phyloP scores from a whole-genome alignment of 495 filamentous ascomycete species.

The Staphylotrichum tortipilum region DNA sequence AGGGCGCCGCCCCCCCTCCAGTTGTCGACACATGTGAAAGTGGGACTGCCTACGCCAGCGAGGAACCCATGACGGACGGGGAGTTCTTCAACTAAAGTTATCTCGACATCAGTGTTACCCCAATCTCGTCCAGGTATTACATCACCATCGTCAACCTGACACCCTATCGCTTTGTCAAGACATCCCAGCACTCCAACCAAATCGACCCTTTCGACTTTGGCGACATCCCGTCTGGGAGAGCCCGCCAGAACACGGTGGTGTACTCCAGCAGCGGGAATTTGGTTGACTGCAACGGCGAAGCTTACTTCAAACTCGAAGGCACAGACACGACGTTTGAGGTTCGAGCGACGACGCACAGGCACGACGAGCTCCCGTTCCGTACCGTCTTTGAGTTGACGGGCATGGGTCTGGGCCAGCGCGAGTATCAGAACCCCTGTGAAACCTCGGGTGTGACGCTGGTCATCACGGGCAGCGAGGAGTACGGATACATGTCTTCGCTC shows the following conservation, averaged over 20 bases:
- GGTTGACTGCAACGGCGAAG: conserved; percentile 4
- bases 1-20: no score
- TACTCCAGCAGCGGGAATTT: background rate
- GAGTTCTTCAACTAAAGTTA: no score
- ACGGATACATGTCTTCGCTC: conserved; percentile 1
- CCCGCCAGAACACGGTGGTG: background rate
- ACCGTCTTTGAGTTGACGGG: background rate
- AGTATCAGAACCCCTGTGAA: background rate
- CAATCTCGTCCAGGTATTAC: no score
- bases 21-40: no score
- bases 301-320: background rate
- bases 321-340: conserved; percentile 4
- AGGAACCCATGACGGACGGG: no score
- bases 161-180: no score
- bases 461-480: conserved; percentile 7
- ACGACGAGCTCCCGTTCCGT: background rate
- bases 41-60: no score
- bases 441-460: background rate
- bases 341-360: background rate
- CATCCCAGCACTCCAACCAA: no score
- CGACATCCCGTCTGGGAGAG: background rate
- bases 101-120: no score
- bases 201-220: no score
- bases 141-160: no score
- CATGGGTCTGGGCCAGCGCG: background rate